These are phyloP conservation scores for Capsicum pubescens DNA, from an alignment of 257 asterid species.

Conservation along the genomic window DNA sequence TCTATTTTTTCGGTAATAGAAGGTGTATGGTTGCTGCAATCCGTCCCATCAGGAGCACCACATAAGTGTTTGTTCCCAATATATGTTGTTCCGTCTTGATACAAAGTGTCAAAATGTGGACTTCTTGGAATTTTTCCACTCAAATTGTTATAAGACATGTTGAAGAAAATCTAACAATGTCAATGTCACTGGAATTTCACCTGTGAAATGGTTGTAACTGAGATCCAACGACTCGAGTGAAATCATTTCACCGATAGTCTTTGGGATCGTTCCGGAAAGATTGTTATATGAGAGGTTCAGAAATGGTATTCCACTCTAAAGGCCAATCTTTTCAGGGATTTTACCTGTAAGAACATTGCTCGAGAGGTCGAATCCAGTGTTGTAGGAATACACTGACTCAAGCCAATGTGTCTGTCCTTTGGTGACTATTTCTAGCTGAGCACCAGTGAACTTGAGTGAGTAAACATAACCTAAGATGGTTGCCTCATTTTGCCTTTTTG, in stretches of 20 bases:
- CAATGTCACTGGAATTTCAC: constrained; percentile 25
- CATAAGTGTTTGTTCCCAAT: constrained; percentile 20
- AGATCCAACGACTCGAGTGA: constrained; percentile 29
- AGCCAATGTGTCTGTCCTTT: constrained; percentile 20
- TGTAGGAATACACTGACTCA: constrained; percentile 26
- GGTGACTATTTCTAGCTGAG: constrained; percentile 23
- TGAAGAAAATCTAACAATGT: constrained; percentile 15
- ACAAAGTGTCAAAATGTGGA: constrained; percentile 29
- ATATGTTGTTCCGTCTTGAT: constrained; percentile 27
- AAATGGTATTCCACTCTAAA: background rate
- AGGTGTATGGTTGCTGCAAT: background rate
- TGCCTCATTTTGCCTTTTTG: background rate
- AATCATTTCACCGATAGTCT: background rate
- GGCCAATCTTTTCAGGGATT: constrained; percentile 21
- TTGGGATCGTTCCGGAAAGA: background rate
- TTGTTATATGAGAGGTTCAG: constrained; percentile 22
- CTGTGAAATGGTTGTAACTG: background rate
- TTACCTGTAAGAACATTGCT: constrained; percentile 9
- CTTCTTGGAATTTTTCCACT: constrained; percentile 13
- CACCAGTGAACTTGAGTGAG: constrained; percentile 26
- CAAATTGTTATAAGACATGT: constrained; percentile 33
- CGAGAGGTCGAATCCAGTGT: constrained; percentile 9
- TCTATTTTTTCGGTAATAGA: background rate
- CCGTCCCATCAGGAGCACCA: constrained; percentile 32
- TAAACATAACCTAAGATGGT: background rate